A percentile compares a stretch with the other conserved stretches of the same genome.
Evolutionary conservation across 768 basidiomycete genomes (phyloP).

Genomic region (Suillus occidentalis): DNA sequence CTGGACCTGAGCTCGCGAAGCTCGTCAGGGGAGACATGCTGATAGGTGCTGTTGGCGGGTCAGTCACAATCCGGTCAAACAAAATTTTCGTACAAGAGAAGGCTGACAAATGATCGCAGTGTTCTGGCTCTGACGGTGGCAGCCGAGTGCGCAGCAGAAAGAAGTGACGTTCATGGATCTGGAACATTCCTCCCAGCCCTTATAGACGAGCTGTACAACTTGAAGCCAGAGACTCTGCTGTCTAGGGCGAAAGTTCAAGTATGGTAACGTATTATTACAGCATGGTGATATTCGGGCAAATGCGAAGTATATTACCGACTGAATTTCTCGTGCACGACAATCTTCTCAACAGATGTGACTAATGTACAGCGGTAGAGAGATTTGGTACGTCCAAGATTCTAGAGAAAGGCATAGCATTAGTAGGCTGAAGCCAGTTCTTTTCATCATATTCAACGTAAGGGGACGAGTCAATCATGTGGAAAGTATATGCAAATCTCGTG

Average conservation of each 20-base stretch:
- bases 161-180: conserved; percentile 56
- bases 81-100: not conserved
- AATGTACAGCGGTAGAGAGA: conserved; percentile 4
- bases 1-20: conserved; percentile 32
- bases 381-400: conserved; percentile 43
- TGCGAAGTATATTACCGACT: not conserved
- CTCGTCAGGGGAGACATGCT: conserved; percentile 81
- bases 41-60: conserved; percentile 76
- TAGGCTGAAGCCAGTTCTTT: conserved; percentile 96
- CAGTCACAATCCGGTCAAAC: conserved; percentile 22
- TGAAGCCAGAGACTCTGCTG: conserved; percentile 39
- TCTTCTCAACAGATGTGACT: not conserved
- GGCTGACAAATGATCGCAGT: conserved; percentile 29
- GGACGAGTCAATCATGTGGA: conserved; percentile 87
- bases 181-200: conserved; percentile 66
- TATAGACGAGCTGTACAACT: conserved; percentile 57
- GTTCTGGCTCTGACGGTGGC: conserved; percentile 61
- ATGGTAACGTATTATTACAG: not conserved
- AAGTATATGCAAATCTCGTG: conserved; percentile 93
- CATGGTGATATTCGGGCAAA: not conserved
- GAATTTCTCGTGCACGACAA: not conserved
- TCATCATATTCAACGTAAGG: conserved; percentile 75
- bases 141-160: conserved; percentile 54
- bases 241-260: conserved; percentile 31
- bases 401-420: conserved; percentile 78